These are phyloP conservation scores for Pachyrhizus erosus DNA, from an alignment of 306 rosid species.

Conservation along the genomic window DNA sequence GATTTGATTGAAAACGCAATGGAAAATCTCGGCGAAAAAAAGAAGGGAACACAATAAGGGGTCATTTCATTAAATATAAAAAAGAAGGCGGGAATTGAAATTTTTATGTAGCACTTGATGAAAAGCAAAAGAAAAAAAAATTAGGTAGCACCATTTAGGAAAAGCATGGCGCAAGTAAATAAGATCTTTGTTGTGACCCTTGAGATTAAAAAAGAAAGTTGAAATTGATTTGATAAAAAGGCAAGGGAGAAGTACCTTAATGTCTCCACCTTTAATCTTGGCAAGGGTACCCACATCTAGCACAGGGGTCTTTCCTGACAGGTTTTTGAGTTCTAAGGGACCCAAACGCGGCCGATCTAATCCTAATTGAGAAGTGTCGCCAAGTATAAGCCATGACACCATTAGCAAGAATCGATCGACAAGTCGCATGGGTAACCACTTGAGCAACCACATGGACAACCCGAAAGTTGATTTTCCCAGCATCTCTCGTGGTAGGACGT, in stretches of 20 bases:
- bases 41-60: background rate
- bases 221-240: slow-evolving; percentile 30
- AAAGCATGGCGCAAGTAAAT: background rate
- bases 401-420: slow-evolving; percentile 79
- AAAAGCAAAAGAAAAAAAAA: slow-evolving; percentile 39
- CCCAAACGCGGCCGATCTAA: slow-evolving; percentile 89
- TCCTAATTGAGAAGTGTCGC: slow-evolving; percentile 83
- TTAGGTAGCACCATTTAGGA: slow-evolving; percentile 15
- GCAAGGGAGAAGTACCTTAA: slow-evolving; percentile 64
- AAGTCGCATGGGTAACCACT: slow-evolving; percentile 84
- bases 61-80: slow-evolving; percentile 26
- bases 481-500: slow-evolving; percentile 97
- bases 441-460: slow-evolving; percentile 97
- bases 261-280: slow-evolving; percentile 84
- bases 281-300: slow-evolving; percentile 95
- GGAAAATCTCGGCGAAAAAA: slow-evolving; percentile 43
- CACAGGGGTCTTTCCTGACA: slow-evolving; percentile 95
- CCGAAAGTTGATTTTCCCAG: slow-evolving; percentile 99
- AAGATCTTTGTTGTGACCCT: slow-evolving; percentile 16
- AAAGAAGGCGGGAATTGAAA: background rate
- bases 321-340: slow-evolving; percentile 89
- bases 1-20: slow-evolving; percentile 47
- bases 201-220: background rate
- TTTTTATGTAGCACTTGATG: slow-evolving; percentile 29
- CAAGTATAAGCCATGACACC: slow-evolving; percentile 79